Evolutionary conservation across 352 stramenopile species (phyloP).

Genomic region (Peronospora farinosa): DNA sequence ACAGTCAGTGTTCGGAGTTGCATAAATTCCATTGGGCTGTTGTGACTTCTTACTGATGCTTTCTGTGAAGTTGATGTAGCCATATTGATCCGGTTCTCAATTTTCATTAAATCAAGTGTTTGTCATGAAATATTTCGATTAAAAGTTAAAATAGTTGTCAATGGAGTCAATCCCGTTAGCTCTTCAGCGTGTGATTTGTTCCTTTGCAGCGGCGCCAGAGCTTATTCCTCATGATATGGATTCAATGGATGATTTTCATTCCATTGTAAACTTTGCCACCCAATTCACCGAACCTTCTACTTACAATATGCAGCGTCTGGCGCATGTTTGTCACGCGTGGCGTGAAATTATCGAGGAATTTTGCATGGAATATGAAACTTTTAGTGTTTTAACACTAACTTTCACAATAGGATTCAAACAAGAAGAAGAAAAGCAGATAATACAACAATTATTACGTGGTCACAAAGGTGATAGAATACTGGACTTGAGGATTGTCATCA

Average conservation of each 20-base stretch:
- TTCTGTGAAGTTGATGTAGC: too few species aligned
- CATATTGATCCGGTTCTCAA: too few species aligned
- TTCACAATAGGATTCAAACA: slow-evolving; percentile 28
- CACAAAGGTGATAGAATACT: slow-evolving; percentile 15
- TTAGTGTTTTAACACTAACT: slow-evolving; percentile 22
- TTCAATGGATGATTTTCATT: neutral
- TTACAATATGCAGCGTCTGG: slow-evolving; percentile 23
- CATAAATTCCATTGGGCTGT: too few species aligned
- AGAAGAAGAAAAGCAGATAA: slow-evolving; percentile 18
- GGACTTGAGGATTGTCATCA: slow-evolving; percentile 31
- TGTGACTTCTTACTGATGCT: too few species aligned
- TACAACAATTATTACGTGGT: slow-evolving; percentile 8
- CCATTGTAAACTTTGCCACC: slow-evolving; percentile 24
- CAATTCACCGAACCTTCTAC: slow-evolving; percentile 23
- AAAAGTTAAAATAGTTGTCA: neutral
- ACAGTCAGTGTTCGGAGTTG: too few species aligned
- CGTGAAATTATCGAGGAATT: slow-evolving; percentile 16
- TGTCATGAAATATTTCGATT: neutral
- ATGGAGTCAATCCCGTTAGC: slow-evolving; percentile 30
- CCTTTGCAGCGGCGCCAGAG: slow-evolving; percentile 29
- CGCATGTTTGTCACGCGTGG: slow-evolving; percentile 31
- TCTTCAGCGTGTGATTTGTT: slow-evolving; percentile 33
- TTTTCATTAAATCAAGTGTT: too few species aligned
- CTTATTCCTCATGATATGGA: slow-evolving; percentile 27
- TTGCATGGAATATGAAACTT: slow-evolving; percentile 14